These are phyloP conservation scores for Fusarium sp. DNA, from an alignment of 2,329 filamentous ascomycete species.

Conservation along the genomic window DNA sequence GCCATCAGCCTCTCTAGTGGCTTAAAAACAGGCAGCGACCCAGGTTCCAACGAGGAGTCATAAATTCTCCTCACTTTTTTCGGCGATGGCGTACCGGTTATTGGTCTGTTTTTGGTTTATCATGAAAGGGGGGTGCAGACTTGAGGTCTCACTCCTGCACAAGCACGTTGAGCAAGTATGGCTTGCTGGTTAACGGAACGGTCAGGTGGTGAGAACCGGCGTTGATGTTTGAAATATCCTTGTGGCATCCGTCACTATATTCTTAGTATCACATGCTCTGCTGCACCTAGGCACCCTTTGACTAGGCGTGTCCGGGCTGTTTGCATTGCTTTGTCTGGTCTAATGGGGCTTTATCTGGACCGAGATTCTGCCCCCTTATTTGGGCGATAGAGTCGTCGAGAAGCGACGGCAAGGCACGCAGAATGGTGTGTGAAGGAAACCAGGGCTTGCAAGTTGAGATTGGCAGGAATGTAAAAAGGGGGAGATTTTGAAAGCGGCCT, in stretches of 20 bases:
- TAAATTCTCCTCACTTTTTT: conserved; percentile 44
- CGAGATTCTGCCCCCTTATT: conserved; percentile 28
- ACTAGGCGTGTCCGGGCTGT: not conserved
- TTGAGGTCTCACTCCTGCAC: conserved; percentile 26
- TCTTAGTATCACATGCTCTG: conserved; percentile 24
- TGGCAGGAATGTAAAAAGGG: conserved; percentile 35
- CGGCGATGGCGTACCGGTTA: conserved; percentile 42
- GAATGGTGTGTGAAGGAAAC: not conserved
- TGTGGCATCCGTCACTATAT: conserved; percentile 28
- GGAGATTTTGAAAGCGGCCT: conserved; percentile 5
- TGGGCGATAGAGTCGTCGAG: conserved; percentile 38
- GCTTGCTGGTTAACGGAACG: conserved; percentile 30
- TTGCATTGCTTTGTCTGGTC: conserved; percentile 29
- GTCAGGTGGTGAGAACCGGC: conserved; percentile 34
- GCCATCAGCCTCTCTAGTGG: conserved; percentile 66
- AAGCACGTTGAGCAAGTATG: conserved; percentile 37
- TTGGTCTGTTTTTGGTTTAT: conserved; percentile 35
- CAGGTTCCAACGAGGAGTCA: conserved; percentile 54
- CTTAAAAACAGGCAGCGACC: conserved; percentile 53
- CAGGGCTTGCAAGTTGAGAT: conserved; percentile 31
- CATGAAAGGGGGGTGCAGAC: conserved; percentile 23
- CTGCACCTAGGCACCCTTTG: not conserved
- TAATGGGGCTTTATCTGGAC: conserved; percentile 37
- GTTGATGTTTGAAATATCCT: conserved; percentile 40
- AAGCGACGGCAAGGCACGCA: conserved; percentile 28